Conservation (phyloP, 306 rosid genomes). For the Herpetospermum pedunculosum region DNA sequence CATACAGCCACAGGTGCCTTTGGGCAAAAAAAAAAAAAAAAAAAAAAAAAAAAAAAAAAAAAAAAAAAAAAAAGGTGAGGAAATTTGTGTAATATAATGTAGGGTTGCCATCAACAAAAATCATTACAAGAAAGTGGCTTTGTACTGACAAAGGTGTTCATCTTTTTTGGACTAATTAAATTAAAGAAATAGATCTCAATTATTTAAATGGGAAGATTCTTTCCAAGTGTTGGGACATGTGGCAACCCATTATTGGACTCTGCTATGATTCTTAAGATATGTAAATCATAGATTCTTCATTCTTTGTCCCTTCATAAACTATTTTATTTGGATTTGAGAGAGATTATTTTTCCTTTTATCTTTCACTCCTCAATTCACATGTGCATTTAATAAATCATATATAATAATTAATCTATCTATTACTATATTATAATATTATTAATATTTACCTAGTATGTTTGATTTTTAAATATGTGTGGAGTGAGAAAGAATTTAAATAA, state of each 20-base stretch:
- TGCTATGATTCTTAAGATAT: not conserved
- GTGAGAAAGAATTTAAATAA: too few relatives aligned
- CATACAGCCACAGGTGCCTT: too few relatives aligned
- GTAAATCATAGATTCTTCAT: not conserved
- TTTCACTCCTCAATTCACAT: not conserved
- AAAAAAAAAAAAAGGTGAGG: too few relatives aligned
- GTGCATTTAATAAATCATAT: too few relatives aligned
- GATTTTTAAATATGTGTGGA: too few relatives aligned
- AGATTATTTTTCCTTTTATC: not conserved
- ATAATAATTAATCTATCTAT: too few relatives aligned
- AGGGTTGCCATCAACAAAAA: not conserved
- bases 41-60: too few relatives aligned
- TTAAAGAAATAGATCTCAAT: not conserved
- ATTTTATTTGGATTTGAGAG: not conserved
- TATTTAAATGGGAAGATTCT: not conserved
- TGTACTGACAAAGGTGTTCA: not conserved
- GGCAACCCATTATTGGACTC: not conserved
- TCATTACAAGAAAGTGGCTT: not conserved
- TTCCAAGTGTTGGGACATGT: not conserved
- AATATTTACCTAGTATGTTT: too few relatives aligned
- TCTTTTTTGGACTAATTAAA: not conserved
- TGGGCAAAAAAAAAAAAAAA: too few relatives aligned
- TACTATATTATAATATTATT: too few relatives aligned
- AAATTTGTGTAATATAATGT: too few relatives aligned
- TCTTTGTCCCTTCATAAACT: not conserved